phyloP scores from a whole-genome alignment of 2,329 filamentous ascomycete genomes.

The Aschersonia sp. region DNA sequence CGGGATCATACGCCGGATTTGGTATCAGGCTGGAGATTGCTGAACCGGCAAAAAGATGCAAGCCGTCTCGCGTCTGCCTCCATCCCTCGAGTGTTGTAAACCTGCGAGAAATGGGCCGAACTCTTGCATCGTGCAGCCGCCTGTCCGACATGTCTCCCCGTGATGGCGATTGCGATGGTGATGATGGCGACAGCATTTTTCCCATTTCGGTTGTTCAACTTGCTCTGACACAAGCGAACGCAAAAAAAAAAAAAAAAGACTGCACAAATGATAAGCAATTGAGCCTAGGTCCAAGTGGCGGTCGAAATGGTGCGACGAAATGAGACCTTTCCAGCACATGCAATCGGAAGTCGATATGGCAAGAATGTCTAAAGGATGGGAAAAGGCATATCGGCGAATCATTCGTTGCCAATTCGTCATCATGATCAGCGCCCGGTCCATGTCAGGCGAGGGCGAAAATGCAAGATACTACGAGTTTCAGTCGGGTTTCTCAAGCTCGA shows the following conservation, averaged over 20 bases:
- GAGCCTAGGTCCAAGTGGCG: no score
- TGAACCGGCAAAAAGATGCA: slow-evolving; percentile 1
- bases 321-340: no score
- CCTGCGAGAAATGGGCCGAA: neutral
- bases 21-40: slow-evolving; percentile 1
- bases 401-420: neutral
- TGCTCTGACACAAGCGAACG: no score
- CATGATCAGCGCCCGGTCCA: neutral
- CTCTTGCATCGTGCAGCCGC: neutral
- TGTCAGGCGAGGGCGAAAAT: neutral
- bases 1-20: slow-evolving; percentile 1
- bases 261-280: no score
- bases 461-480: neutral
- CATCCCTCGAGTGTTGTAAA: slow-evolving; percentile 3
- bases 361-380: no score
- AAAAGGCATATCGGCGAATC: neutral
- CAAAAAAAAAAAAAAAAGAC: no score
- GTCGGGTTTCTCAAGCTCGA: neutral
- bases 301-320: no score
- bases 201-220: no score
- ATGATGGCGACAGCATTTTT: neutral
- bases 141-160: neutral
- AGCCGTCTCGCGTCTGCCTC: neutral
- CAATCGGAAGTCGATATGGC: no score
- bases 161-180: neutral